Percentiles rank a stretch among this genome's conserved stretches.
Conservation (phyloP, 805 yeast species). For the Schwanniomyces pseudopolymorphus region DNA sequence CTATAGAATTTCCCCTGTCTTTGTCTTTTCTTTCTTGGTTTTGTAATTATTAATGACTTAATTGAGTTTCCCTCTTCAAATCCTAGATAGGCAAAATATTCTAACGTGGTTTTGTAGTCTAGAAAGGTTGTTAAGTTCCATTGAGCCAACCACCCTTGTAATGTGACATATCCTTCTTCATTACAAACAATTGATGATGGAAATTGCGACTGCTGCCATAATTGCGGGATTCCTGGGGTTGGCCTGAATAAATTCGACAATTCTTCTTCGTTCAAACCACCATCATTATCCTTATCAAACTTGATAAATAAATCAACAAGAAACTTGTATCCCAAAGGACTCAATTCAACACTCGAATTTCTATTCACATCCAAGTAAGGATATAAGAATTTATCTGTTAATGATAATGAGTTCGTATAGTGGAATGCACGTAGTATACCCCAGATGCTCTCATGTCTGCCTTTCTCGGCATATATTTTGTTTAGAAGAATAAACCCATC, state of each 20-base stretch:
- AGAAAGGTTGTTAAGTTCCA: slow-evolving; percentile 96
- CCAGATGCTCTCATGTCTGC: slow-evolving; percentile 97
- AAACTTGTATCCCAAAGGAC: slow-evolving; percentile 90
- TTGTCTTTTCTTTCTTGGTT: slow-evolving; percentile 70
- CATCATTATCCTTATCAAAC: slow-evolving; percentile 95
- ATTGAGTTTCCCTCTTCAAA: slow-evolving; percentile 54
- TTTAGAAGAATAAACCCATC: slow-evolving; percentile 78
- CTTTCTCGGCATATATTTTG: slow-evolving; percentile 82
- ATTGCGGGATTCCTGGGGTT: slow-evolving; percentile 87
- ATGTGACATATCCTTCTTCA: slow-evolving; percentile 83
- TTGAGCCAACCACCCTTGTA: slow-evolving; percentile 98
- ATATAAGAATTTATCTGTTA: slow-evolving; percentile 73
- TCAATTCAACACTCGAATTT: slow-evolving; percentile 80
- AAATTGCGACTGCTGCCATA: slow-evolving; percentile 84
- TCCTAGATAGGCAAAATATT: slow-evolving; percentile 87
- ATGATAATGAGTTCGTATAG: slow-evolving; percentile 87
- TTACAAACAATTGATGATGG: slow-evolving; percentile 88
- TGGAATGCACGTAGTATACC: slow-evolving; percentile 85
- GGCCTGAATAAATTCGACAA: slow-evolving; percentile 70
- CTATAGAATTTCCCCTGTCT: slow-evolving; percentile 64
- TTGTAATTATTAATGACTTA: slow-evolving; percentile 66
- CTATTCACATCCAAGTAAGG: slow-evolving; percentile 77
- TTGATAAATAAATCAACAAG: slow-evolving; percentile 84
- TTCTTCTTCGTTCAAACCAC: slow-evolving; percentile 82
- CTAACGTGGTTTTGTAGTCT: slow-evolving; percentile 80